These are phyloP conservation scores for Suhomyces choctaworum DNA, from an alignment of 1,139 yeast species.

Conservation along the genomic window DNA sequence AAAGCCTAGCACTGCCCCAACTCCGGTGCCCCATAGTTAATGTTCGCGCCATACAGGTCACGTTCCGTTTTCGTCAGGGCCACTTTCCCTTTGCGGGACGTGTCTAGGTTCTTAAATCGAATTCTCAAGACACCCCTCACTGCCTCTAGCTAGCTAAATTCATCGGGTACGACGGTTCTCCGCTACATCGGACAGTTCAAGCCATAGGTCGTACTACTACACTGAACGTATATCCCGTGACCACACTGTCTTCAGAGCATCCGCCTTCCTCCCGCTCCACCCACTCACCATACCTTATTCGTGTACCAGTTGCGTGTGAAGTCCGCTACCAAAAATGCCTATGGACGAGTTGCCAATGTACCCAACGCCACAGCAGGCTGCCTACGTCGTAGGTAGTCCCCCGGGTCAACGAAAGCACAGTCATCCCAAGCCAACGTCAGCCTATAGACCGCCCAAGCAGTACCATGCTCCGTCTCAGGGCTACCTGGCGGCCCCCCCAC, in stretches of 20 bases:
- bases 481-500: slow-evolving; percentile 13
- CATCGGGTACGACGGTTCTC: too few relatives aligned
- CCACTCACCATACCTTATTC: too few relatives aligned
- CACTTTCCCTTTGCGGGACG: not conserved
- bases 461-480: slow-evolving; percentile 19
- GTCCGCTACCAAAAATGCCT: slow-evolving; percentile 19
- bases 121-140: not conserved
- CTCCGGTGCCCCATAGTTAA: too few relatives aligned
- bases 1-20: not conserved
- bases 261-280: too few relatives aligned
- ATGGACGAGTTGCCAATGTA: slow-evolving; percentile 48
- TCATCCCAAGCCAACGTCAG: slow-evolving; percentile 15
- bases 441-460: slow-evolving; percentile 20
- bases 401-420: slow-evolving; percentile 19
- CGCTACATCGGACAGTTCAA: too few relatives aligned
- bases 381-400: slow-evolving; percentile 32
- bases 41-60: too few relatives aligned
- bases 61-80: too few relatives aligned
- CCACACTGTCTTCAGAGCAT: too few relatives aligned
- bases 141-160: not conserved
- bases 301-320: too few relatives aligned
- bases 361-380: slow-evolving; percentile 51
- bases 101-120: not conserved
- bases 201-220: too few relatives aligned
- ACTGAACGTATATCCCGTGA: too few relatives aligned